A percentile compares a stretch with the other conserved stretches of the same genome.
phyloP scores from a whole-genome alignment of 2,329 filamentous ascomycete species.

The Trichoderma koningii region DNA sequence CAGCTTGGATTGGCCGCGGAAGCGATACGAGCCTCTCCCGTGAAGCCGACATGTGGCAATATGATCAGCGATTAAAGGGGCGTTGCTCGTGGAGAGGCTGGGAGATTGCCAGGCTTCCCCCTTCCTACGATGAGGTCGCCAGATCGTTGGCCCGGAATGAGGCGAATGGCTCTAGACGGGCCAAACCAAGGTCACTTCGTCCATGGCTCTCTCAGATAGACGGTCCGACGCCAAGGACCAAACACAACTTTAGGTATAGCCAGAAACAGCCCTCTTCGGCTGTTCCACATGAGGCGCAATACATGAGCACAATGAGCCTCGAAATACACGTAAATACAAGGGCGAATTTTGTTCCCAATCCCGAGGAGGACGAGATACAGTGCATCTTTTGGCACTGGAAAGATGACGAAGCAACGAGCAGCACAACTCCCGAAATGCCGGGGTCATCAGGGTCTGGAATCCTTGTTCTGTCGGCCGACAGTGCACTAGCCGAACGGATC shows the following conservation, averaged over 20 bases:
- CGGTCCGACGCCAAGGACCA: conserved; percentile 79
- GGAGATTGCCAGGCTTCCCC: conserved; percentile 74
- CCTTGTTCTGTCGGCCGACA: conserved; percentile 67
- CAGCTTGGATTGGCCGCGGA: background rate
- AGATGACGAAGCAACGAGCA: conserved; percentile 61
- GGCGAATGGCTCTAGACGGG: background rate
- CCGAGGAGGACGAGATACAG: conserved; percentile 83
- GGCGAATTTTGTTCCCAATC: conserved; percentile 79
- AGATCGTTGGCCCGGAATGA: conserved; percentile 54
- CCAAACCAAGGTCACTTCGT: conserved; percentile 25
- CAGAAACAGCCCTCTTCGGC: conserved; percentile 74
- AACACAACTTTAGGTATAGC: conserved; percentile 81
- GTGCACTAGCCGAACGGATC: conserved; percentile 61
- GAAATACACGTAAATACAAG: conserved; percentile 91
- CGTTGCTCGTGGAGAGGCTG: conserved; percentile 64
- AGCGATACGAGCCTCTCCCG: conserved; percentile 42
- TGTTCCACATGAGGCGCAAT: conserved; percentile 80
- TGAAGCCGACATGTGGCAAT: conserved; percentile 51
- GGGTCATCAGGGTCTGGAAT: conserved; percentile 64
- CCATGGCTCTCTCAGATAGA: conserved; percentile 78
- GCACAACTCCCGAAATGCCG: conserved; percentile 44
- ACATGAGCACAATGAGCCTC: conserved; percentile 96
- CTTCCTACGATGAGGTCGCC: conserved; percentile 68
- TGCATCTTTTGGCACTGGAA: conserved; percentile 91
- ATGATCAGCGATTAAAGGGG: conserved; percentile 50